A percentile compares a stretch with the other conserved stretches of the same genome.
These are phyloP conservation scores for Lactarius tabidus DNA, from an alignment of 768 basidiomycete genomes.

Conservation along the genomic window DNA sequence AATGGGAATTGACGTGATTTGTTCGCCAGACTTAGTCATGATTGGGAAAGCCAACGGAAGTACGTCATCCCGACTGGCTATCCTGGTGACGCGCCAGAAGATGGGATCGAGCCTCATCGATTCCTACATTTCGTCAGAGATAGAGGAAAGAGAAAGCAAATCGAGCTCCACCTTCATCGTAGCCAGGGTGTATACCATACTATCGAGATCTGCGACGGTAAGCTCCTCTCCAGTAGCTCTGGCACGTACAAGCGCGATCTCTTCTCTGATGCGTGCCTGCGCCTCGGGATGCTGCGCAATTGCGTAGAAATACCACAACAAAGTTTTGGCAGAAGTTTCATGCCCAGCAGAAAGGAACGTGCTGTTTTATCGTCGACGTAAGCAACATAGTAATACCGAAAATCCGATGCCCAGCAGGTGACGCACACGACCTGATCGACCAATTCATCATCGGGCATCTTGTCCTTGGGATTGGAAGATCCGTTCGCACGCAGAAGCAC, in stretches of 20 bases:
- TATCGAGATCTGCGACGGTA: neutral
- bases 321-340: neutral
- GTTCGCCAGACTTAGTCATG: conserved; percentile 10
- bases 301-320: conserved; percentile 1
- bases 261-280: conserved; percentile 16
- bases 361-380: neutral
- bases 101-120: conserved; percentile 2
- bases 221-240: neutral
- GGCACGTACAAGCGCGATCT: conserved; percentile 4
- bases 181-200: conserved; percentile 1
- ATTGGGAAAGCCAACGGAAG: conserved; percentile 12
- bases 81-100: neutral
- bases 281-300: conserved; percentile 3
- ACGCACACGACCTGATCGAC: neutral
- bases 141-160: neutral
- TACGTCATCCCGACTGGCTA: conserved; percentile 3
- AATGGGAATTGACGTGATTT: conserved; percentile 6
- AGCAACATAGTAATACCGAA: neutral
- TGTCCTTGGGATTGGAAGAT: neutral
- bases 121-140: neutral
- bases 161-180: conserved; percentile 3
- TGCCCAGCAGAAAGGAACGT: neutral
- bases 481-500: conserved; percentile 2
- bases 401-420: neutral
- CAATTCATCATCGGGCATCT: neutral